Percentiles rank a stretch among this genome's conserved stretches.
These are phyloP conservation scores for Ambrosiella cleistominuta DNA, from an alignment of 2,329 filamentous ascomycete species.

Conservation along the genomic window DNA sequence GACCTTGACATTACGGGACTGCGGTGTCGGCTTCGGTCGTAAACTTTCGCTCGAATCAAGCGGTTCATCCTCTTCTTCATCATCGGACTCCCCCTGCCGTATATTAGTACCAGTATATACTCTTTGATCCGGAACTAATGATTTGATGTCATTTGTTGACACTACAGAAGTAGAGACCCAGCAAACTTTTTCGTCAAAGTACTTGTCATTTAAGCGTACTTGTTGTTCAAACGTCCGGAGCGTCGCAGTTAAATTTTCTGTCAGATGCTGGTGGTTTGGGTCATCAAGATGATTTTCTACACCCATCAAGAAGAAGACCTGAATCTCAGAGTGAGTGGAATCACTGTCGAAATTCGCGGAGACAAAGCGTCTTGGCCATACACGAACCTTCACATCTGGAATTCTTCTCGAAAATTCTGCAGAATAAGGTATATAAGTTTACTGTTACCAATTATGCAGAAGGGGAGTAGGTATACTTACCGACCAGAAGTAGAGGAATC, in stretches of 20 bases:
- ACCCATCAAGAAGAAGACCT: constrained; percentile 1
- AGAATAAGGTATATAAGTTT: neutral
- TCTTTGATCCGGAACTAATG: constrained; percentile 28
- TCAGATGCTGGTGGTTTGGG: neutral
- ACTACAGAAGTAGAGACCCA: constrained; percentile 31
- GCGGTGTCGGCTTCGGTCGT: neutral
- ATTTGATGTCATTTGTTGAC: constrained; percentile 22
- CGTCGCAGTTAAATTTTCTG: constrained; percentile 17
- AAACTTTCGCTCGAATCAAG: constrained; percentile 12
- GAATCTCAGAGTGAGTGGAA: neutral
- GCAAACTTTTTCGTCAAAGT: constrained; percentile 30
- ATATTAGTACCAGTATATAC: constrained; percentile 32
- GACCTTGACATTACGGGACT: constrained; percentile 12
- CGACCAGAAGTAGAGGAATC: constrained; percentile 38
- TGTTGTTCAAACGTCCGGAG: constrained; percentile 32
- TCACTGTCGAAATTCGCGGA: neutral
- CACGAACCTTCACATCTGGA: neutral
- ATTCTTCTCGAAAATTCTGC: neutral
- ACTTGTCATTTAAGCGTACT: constrained; percentile 27
- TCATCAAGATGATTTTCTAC: neutral
- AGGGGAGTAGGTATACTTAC: constrained; percentile 20
- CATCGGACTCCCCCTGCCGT: constrained; percentile 24
- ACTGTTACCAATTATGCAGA: neutral
- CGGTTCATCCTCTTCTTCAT: constrained; percentile 20
- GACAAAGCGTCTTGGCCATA: neutral